phyloP scores from a whole-genome alignment of 352 stramenopile genomes.

The Globisporangium echinulatum region DNA sequence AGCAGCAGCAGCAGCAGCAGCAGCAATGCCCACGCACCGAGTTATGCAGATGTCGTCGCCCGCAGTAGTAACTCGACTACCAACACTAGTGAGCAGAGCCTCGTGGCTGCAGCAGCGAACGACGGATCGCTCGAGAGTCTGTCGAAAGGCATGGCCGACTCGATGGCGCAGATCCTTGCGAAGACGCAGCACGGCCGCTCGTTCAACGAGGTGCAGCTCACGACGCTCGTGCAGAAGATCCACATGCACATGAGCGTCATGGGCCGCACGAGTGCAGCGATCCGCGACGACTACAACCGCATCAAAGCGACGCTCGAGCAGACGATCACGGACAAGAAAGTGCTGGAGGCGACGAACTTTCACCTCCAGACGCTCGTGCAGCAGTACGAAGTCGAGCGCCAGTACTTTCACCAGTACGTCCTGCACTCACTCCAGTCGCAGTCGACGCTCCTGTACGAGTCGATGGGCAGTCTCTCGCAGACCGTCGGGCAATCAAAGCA shows the following conservation, averaged over 20 bases:
- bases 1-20: background rate
- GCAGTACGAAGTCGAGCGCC: slow-evolving; percentile 27
- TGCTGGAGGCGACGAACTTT: slow-evolving; percentile 23
- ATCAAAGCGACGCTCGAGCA: slow-evolving; percentile 26
- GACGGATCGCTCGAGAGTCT: slow-evolving; percentile 21
- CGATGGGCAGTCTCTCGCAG: slow-evolving; percentile 16
- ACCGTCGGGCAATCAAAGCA: slow-evolving; percentile 17
- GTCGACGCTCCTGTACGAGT: slow-evolving; percentile 17
- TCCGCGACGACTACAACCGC: slow-evolving; percentile 30
- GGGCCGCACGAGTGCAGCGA: slow-evolving; percentile 26
- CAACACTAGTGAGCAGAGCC: slow-evolving; percentile 8
- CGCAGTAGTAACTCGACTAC: background rate
- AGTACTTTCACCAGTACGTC: slow-evolving; percentile 29
- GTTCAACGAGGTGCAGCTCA: slow-evolving; percentile 30
- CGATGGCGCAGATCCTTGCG: slow-evolving; percentile 30
- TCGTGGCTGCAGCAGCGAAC: slow-evolving; percentile 8
- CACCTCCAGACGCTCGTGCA: slow-evolving; percentile 20
- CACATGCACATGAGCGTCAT: slow-evolving; percentile 38
- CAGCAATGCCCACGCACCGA: slow-evolving; percentile 10
- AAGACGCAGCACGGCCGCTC: slow-evolving; percentile 21
- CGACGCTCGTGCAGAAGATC: slow-evolving; percentile 31
- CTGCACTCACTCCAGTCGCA: slow-evolving; percentile 20
- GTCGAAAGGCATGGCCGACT: slow-evolving; percentile 26
- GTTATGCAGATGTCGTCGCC: slow-evolving; percentile 22
- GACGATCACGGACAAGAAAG: slow-evolving; percentile 28